Evolutionary conservation across 257 asterid genomes (phyloP).

Genomic region (Solanum medicagineum): DNA sequence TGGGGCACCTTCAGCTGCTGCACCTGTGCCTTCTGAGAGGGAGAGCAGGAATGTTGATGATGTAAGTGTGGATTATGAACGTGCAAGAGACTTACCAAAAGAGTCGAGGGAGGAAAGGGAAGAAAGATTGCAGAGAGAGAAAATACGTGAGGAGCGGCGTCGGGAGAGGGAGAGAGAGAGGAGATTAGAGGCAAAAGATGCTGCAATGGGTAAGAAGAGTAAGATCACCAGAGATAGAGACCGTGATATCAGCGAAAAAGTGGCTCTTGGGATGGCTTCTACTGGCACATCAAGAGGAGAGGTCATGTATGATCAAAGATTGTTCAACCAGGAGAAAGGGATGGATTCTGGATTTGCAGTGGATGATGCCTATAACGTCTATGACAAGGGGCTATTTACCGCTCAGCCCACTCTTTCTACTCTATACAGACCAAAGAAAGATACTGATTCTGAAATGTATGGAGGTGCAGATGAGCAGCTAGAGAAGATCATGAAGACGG

Average conservation of each 20-base stretch:
- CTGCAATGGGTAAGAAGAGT: conserved; percentile 81
- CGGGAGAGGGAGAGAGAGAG: conserved; percentile 84
- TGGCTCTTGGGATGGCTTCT: conserved; percentile 81
- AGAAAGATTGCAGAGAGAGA: conserved; percentile 52
- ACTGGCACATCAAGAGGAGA: conserved; percentile 45
- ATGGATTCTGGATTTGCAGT: conserved; percentile 84
- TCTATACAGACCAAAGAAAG: conserved; percentile 75
- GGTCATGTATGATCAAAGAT: conserved; percentile 75
- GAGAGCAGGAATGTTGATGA: conserved; percentile 29
- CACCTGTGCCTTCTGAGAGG: conserved; percentile 60
- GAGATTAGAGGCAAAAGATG: conserved; percentile 86
- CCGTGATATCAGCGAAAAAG: conserved; percentile 81
- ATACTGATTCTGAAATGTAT: conserved; percentile 63
- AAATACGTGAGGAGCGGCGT: conserved; percentile 85
- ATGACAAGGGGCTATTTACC: conserved; percentile 70
- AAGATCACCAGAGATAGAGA: conserved; percentile 84
- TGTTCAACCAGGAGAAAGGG: conserved; percentile 89
- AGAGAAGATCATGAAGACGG: conserved; percentile 80
- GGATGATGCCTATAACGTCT: conserved; percentile 68
- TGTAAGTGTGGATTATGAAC: conserved; percentile 45
- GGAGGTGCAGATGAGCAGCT: conserved; percentile 86
- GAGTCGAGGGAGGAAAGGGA: conserved; percentile 65
- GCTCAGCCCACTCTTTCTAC: conserved; percentile 65
- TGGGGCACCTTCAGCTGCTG: conserved; percentile 36
- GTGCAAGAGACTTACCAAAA: conserved; percentile 44